A percentile compares a stretch with the other conserved stretches of the same genome.
Conservation (phyloP, 179 eudicot species). For the Spergularia azorica region DNA sequence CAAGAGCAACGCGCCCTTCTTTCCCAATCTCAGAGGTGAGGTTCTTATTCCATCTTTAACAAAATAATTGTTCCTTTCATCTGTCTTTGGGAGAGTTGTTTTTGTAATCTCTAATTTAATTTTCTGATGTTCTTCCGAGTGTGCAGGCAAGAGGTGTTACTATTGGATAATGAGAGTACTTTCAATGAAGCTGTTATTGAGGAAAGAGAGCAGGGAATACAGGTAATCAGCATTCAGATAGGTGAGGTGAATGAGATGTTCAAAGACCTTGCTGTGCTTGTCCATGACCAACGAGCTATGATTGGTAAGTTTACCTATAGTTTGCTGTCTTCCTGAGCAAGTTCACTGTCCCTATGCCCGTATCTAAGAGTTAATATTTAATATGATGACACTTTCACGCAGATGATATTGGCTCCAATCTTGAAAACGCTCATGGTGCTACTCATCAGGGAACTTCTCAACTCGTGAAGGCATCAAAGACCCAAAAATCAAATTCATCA, state of each 20-base stretch:
- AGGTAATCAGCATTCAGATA: conserved; percentile 76
- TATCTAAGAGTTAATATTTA: not conserved
- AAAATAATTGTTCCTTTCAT: not conserved
- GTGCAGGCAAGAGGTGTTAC: conserved; percentile 66
- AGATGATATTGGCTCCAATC: conserved; percentile 81
- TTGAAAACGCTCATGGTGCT: conserved; percentile 82
- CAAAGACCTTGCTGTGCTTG: conserved; percentile 88
- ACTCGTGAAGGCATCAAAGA: conserved; percentile 77
- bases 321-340: conserved; percentile 5
- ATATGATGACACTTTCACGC: conserved; percentile 9
- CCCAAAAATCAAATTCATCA: conserved; percentile 82
- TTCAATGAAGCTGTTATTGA: conserved; percentile 82
- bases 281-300: conserved; percentile 85
- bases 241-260: conserved; percentile 88
- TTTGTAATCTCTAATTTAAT: not conserved
- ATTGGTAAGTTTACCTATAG: conserved; percentile 51
- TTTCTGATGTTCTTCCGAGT: not conserved
- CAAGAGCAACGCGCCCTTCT: conserved; percentile 69
- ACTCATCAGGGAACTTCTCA: conserved; percentile 79
- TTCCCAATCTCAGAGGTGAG: conserved; percentile 68
- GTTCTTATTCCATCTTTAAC: not conserved
- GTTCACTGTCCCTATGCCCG: not conserved
- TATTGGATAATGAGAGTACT: conserved; percentile 69
- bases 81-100: not conserved
- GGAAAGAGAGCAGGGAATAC: conserved; percentile 83